Evolutionary conservation across 805 yeast species (phyloP).

Genomic region (Torulaspora gathmanii): DNA sequence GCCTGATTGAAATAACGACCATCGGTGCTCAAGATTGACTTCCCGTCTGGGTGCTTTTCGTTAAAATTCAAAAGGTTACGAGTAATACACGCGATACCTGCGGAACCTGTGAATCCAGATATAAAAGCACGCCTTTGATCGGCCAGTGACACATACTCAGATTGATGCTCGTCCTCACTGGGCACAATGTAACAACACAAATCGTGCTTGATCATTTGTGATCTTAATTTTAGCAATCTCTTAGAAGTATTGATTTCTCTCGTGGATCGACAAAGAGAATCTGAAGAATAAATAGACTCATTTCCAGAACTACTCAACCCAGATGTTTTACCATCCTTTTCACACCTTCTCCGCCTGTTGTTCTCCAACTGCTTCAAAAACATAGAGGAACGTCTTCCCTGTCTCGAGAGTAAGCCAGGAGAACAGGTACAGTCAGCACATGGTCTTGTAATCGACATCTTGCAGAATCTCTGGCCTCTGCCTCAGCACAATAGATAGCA

Average conservation of each 20-base stretch:
- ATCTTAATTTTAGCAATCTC: slow-evolving; percentile 57
- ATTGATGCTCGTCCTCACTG: slow-evolving; percentile 90
- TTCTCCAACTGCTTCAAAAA: slow-evolving; percentile 36
- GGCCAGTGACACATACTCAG: slow-evolving; percentile 77
- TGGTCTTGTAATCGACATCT: slow-evolving; percentile 27
- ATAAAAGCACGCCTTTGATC: slow-evolving; percentile 83
- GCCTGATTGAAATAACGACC: slow-evolving; percentile 95
- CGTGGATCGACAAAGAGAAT: slow-evolving; percentile 36
- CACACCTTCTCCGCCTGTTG: slow-evolving; percentile 32
- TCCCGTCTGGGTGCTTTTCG: slow-evolving; percentile 45
- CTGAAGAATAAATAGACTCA: slow-evolving; percentile 39
- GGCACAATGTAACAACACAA: slow-evolving; percentile 74
- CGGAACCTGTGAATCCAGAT: slow-evolving; percentile 87
- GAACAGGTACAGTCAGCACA: slow-evolving; percentile 80
- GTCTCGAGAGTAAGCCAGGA: slow-evolving; percentile 71
- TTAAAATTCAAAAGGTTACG: slow-evolving; percentile 40
- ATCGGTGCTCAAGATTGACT: slow-evolving; percentile 84
- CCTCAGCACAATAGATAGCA: too few species aligned
- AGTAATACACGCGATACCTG: slow-evolving; percentile 87
- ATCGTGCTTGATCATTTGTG: slow-evolving; percentile 55
- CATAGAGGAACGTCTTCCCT: slow-evolving; percentile 53
- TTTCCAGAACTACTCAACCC: slow-evolving; percentile 18
- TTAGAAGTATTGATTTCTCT: slow-evolving; percentile 51
- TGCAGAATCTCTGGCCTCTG: slow-evolving; percentile 3
- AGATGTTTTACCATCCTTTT: slow-evolving; percentile 10